A percentile compares a stretch with the other conserved stretches of the same genome.
Evolutionary conservation across 305 asterid genomes (phyloP).

Genomic region (Plantago coronopus): DNA sequence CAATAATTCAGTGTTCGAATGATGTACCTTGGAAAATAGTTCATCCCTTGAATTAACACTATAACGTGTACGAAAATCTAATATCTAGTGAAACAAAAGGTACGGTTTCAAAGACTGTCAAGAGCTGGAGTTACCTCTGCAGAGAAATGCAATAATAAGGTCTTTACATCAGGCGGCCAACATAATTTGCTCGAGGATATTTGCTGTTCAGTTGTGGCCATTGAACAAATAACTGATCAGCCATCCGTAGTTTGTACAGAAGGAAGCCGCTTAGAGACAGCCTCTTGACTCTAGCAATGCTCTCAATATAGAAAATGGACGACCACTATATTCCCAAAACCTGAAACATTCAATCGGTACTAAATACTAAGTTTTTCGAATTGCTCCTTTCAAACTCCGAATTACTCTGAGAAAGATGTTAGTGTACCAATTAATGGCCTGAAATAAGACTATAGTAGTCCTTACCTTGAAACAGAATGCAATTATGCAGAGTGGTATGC

Average conservation of each 20-base stretch:
- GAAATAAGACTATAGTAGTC: constrained; percentile 1
- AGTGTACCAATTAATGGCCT: constrained; percentile 18
- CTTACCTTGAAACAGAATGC: constrained; percentile 71
- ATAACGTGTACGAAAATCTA: no score
- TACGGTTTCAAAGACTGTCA: no score
- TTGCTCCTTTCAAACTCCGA: neutral
- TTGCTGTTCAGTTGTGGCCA: constrained; percentile 79
- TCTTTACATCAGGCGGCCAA: constrained; percentile 46
- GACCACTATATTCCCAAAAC: constrained; percentile 81
- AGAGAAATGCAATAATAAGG: constrained; percentile 5
- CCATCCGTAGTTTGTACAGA: constrained; percentile 72
- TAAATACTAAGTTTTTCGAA: constrained; percentile 13
- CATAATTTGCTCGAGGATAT: constrained; percentile 67
- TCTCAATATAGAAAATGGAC: constrained; percentile 77
- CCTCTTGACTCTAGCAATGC: constrained; percentile 89
- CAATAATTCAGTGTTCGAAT: neutral
- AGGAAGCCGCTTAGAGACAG: constrained; percentile 78
- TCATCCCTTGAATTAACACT: no score
- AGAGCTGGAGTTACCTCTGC: neutral
- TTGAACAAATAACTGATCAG: constrained; percentile 83
- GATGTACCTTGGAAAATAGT: neutral
- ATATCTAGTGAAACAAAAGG: no score
- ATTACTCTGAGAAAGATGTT: constrained; percentile 6
- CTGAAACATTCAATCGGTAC: constrained; percentile 35
- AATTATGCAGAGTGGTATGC: constrained; percentile 66